Base-by-base conservation (phyloP, 441 rosid genomes). In the Populus hybrid region DNA sequence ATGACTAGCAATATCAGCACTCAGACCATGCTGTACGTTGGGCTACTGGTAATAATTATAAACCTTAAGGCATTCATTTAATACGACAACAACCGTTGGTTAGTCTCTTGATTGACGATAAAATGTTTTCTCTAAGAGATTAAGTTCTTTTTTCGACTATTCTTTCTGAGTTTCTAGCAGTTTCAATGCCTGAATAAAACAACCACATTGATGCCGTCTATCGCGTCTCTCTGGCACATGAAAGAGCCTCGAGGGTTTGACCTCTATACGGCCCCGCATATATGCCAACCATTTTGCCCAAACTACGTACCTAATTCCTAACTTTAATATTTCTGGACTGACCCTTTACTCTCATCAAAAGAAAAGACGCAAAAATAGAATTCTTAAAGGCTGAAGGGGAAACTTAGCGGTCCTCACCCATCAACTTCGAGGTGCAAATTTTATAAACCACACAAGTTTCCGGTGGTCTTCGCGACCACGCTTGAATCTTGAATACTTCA, bases 131-230 rank as follows among this genome's bases (percentile, higher is more conserved):
- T 1, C 63, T 1, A 53, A 53, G 21, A 53, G 1, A 14, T 14
- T 1, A 3, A 11, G 14, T 14, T 46, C 61, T 1, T 7, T 53
- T 53, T 53, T 53, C 9, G 7, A 6, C n/a, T 53, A 1, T 16
- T 53, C 1, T 53, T 53, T 67, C n/a, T 40, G 3, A 50, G 12
- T 34, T 75, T 67, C 53, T 53, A 32, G 72, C 18, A 42, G 50
- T 66, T 36, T 68, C 76, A 57, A 74, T 63, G 24, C 14, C 24
- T 24, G 76, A 64, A 64, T 3, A 73, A n/a, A 34, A 32, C 53
- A 32, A 59, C 68, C 28, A 9, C 6, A 24, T 42, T 26, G 23
- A 71, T 46, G 63, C 36, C 23, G n/a, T 19, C 19, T 19, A 57
- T 71, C 46, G 35, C 18, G 8, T 24, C n/a, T 24, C 28, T 11